Evolutionary conservation across 2,329 filamentous ascomycete species (phyloP).

Genomic region (Fusarium veterinarium): DNA sequence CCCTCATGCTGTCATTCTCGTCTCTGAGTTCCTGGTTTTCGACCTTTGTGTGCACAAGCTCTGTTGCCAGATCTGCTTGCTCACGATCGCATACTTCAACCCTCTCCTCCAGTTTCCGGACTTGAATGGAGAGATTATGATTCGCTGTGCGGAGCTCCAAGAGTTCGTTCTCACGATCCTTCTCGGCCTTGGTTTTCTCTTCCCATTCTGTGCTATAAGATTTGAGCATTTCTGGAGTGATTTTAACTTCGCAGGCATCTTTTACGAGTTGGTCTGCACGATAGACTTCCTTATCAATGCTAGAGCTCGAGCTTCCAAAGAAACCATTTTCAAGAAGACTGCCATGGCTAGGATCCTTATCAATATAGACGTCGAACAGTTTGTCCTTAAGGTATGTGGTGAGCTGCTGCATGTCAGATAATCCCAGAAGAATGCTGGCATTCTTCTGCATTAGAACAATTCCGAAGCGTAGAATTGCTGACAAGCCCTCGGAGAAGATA

Average conservation of each 20-base stretch:
- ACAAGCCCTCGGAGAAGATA: conserved; percentile 91
- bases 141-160: conserved; percentile 77
- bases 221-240: conserved; percentile 85
- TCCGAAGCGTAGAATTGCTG: conserved; percentile 93
- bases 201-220: conserved; percentile 90
- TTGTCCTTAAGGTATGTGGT: conserved; percentile 94
- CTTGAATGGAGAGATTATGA: conserved; percentile 73
- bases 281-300: conserved; percentile 94
- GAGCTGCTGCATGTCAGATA: conserved; percentile 91
- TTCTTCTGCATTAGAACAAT: conserved; percentile 98
- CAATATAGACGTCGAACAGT: conserved; percentile 96
- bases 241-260: conserved; percentile 88
- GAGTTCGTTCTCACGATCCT: conserved; percentile 84
- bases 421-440: conserved; percentile 76
- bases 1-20: conserved; percentile 86
- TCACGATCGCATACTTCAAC: conserved; percentile 90
- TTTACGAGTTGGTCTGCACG: conserved; percentile 92
- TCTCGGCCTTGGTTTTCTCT: conserved; percentile 85
- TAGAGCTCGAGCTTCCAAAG: conserved; percentile 92
- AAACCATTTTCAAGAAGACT: conserved; percentile 96
- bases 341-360: conserved; percentile 89
- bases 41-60: conserved; percentile 91
- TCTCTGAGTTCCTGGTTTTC: conserved; percentile 91
- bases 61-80: conserved; percentile 89
- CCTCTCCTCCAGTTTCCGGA: conserved; percentile 88